Conservation (phyloP, 2,329 filamentous ascomycete species). For the Coniella vitis region DNA sequence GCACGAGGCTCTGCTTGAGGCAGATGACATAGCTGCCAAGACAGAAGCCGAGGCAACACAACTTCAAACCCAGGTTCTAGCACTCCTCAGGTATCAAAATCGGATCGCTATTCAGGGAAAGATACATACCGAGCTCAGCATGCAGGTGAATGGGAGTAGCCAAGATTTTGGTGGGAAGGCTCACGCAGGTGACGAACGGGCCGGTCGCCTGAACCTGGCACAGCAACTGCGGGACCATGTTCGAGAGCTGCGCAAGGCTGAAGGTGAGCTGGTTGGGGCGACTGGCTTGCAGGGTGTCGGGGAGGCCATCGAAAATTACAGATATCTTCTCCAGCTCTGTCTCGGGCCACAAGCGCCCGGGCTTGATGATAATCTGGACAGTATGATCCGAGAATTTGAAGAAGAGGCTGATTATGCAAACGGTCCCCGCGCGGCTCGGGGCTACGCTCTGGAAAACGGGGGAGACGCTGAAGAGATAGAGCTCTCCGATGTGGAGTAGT, state of each 20-base stretch:
- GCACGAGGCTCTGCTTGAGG: conserved; percentile 43
- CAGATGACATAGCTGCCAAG: conserved; percentile 46
- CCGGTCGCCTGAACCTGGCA: conserved; percentile 51
- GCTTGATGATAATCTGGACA: conserved; percentile 58
- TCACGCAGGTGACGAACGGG: conserved; percentile 35
- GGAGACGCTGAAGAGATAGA: conserved; percentile 22
- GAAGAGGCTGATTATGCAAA: conserved; percentile 47
- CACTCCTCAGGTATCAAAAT: conserved; percentile 40
- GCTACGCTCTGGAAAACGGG: conserved; percentile 5
- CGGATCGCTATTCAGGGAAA: conserved; percentile 45
- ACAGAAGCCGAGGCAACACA: conserved; percentile 44
- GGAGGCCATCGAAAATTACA: conserved; percentile 68
- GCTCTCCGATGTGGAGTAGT: conserved; percentile 22
- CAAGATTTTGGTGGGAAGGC: conserved; percentile 23
- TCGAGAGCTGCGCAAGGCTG: conserved; percentile 53
- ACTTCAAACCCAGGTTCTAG: conserved; percentile 30
- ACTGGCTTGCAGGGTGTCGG: conserved; percentile 63
- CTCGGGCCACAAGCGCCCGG: conserved; percentile 62
- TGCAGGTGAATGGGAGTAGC: conserved; percentile 36
- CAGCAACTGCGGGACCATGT: conserved; percentile 50
- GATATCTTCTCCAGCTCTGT: conserved; percentile 60
- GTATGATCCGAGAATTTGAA: conserved; percentile 56
- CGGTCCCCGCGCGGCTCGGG: conserved; percentile 4
- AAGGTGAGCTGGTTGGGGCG: conserved; percentile 62
- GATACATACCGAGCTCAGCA: conserved; percentile 43